Evolutionary conservation across 495 filamentous ascomycete species (phyloP).

Genomic region (Neurospora africana): DNA sequence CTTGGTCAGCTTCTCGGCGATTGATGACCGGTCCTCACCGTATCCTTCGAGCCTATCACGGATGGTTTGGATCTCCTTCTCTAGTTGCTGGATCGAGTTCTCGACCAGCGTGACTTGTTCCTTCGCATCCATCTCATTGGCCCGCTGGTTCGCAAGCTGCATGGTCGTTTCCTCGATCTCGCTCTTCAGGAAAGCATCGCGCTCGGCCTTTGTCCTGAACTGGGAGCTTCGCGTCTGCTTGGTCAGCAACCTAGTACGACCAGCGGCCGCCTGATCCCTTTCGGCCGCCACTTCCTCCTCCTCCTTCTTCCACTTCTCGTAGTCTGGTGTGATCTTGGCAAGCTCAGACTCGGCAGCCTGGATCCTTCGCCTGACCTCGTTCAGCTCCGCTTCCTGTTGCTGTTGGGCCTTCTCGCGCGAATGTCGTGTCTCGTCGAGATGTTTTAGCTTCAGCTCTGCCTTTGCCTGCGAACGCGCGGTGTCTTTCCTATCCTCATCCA

Average conservation of each 20-base stretch:
- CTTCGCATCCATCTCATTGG: slow-evolving; percentile 67
- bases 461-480: slow-evolving; percentile 66
- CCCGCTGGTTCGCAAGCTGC: slow-evolving; percentile 65
- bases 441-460: slow-evolving; percentile 74
- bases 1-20: slow-evolving; percentile 60
- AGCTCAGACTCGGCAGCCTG: slow-evolving; percentile 66
- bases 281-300: slow-evolving; percentile 59
- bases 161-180: slow-evolving; percentile 74
- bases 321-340: slow-evolving; percentile 58
- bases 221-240: slow-evolving; percentile 89
- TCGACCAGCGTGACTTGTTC: slow-evolving; percentile 77
- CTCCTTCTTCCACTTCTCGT: slow-evolving; percentile 59
- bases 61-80: slow-evolving; percentile 59
- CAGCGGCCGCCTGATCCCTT: slow-evolving; percentile 64
- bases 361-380: slow-evolving; percentile 65
- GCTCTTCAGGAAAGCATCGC: slow-evolving; percentile 70
- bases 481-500: slow-evolving; percentile 84
- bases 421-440: slow-evolving; percentile 66
- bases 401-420: slow-evolving; percentile 59
- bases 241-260: slow-evolving; percentile 70
- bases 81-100: slow-evolving; percentile 55
- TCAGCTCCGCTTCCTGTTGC: slow-evolving; percentile 62
- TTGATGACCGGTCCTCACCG: slow-evolving; percentile 56
- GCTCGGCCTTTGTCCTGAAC: slow-evolving; percentile 78
- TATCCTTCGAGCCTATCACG: slow-evolving; percentile 69